A percentile compares a stretch with the other conserved stretches of the same genome.
Conservation (phyloP, 768 basidiomycete species). For the Piloderma croceum region DNA sequence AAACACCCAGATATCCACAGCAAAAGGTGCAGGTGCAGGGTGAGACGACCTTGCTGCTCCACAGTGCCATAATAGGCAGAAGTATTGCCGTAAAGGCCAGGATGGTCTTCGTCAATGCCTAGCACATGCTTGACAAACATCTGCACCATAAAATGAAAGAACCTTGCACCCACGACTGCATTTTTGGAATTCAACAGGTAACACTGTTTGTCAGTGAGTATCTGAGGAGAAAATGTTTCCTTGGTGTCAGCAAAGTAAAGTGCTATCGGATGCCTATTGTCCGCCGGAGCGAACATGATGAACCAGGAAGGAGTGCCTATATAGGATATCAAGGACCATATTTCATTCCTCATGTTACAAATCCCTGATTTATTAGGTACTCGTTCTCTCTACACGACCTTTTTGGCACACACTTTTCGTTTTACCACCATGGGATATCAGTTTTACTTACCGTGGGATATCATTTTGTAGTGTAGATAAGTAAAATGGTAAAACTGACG, state of each 20-base stretch:
- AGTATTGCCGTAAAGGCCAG: too few relatives aligned
- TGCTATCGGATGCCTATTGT: too few relatives aligned
- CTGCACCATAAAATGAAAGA: slow-evolving; percentile 16
- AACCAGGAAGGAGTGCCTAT: slow-evolving; percentile 6
- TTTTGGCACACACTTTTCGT: too few relatives aligned
- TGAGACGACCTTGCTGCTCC: slow-evolving; percentile 17
- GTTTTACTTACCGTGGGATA: too few relatives aligned
- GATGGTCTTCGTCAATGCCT: slow-evolving; percentile 1
- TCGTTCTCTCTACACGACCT: too few relatives aligned
- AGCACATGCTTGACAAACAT: slow-evolving; percentile 14
- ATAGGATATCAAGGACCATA: slow-evolving; percentile 3
- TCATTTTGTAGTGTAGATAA: too few relatives aligned
- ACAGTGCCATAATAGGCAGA: slow-evolving; percentile 20
- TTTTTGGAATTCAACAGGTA: slow-evolving; percentile 4
- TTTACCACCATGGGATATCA: too few relatives aligned
- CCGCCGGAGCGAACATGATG: slow-evolving; percentile 5
- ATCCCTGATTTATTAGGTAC: too few relatives aligned
- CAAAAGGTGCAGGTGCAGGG: slow-evolving; percentile 19
- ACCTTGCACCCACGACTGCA: slow-evolving; percentile 14
- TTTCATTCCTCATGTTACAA: slow-evolving; percentile 4
- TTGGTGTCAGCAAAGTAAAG: too few relatives aligned
- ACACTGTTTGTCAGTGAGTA: not conserved
- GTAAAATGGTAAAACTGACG: too few relatives aligned
- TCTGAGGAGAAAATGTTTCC: not conserved
- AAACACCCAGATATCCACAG: slow-evolving; percentile 13